Percentiles rank a stretch among this genome's conserved stretches.
These are phyloP conservation scores for Cyclotella choctawhatcheeana DNA, from an alignment of 108 stramenopile species.

Conservation along the genomic window DNA sequence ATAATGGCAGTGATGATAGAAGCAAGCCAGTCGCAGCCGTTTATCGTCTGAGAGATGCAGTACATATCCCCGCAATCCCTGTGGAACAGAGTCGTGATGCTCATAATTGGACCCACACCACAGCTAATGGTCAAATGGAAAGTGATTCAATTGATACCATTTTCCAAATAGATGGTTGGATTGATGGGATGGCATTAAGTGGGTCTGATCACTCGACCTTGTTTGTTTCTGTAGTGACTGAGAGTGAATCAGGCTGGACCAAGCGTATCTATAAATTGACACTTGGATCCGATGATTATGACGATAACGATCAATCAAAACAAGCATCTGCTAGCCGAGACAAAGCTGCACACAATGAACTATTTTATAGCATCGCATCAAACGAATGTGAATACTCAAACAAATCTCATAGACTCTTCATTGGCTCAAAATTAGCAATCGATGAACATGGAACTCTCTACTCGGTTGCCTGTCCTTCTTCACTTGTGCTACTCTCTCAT, in stretches of 20 bases:
- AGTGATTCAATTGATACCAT: constrained; percentile 32
- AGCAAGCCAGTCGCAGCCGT: constrained; percentile 31
- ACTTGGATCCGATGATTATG: constrained; percentile 7
- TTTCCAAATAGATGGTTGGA: constrained; percentile 31
- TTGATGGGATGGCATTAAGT: constrained; percentile 68
- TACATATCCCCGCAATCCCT: constrained; percentile 57
- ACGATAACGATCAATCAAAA: constrained; percentile 11
- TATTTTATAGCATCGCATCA: constrained; percentile 26
- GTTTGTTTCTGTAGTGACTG: constrained; percentile 42
- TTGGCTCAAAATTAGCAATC: constrained; percentile 53
- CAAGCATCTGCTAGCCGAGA: background rate
- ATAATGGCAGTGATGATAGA: background rate
- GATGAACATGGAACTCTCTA: constrained; percentile 61
- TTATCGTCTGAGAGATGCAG: constrained; percentile 58
- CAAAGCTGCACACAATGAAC: constrained; percentile 12
- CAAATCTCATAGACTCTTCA: background rate
- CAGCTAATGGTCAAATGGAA: constrained; percentile 14
- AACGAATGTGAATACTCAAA: constrained; percentile 47
- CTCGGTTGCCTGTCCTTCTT: constrained; percentile 38
- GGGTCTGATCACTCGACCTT: constrained; percentile 36
- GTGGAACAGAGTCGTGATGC: constrained; percentile 68
- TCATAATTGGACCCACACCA: constrained; percentile 59
- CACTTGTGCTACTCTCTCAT: constrained; percentile 24
- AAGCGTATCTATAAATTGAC: constrained; percentile 26
- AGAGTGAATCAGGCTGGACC: constrained; percentile 9